Percentiles rank a stretch among this genome's conserved stretches.
Conservation (phyloP, 2,329 filamentous ascomycete genomes). For the Aspergillus neoniger region DNA sequence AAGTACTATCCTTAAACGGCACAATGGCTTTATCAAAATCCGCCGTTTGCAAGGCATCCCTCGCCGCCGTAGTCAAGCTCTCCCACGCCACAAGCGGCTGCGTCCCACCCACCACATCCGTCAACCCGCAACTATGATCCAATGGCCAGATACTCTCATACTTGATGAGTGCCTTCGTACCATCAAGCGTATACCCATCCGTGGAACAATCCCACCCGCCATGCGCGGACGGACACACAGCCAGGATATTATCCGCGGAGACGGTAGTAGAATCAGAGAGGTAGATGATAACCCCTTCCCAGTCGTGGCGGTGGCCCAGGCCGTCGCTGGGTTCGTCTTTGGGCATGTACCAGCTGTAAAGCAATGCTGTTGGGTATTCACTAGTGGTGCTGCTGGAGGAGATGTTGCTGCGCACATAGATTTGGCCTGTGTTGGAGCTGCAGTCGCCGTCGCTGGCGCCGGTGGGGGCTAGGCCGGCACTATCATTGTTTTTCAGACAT, state of each 20-base stretch:
- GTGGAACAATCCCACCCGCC: slow-evolving; percentile 51
- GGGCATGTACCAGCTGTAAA: slow-evolving; percentile 57
- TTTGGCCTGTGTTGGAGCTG: slow-evolving; percentile 50
- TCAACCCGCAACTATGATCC: slow-evolving; percentile 50
- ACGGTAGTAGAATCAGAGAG: slow-evolving; percentile 42
- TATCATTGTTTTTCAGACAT: slow-evolving; percentile 20
- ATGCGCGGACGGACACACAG: slow-evolving; percentile 56
- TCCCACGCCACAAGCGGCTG: slow-evolving; percentile 55
- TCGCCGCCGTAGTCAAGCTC: slow-evolving; percentile 48
- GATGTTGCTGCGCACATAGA: slow-evolving; percentile 49
- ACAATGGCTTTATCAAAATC: slow-evolving; percentile 52
- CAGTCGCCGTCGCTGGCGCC: slow-evolving; percentile 47
- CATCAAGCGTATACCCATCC: slow-evolving; percentile 43
- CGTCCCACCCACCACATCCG: slow-evolving; percentile 42
- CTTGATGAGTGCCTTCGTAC: slow-evolving; percentile 49
- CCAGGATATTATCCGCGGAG: slow-evolving; percentile 45
- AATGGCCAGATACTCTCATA: slow-evolving; percentile 54
- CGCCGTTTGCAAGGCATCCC: slow-evolving; percentile 47
- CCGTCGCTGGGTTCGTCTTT: slow-evolving; percentile 51
- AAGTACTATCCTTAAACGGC: slow-evolving; percentile 52
- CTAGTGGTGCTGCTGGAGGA: not conserved
- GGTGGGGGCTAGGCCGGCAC: slow-evolving; percentile 46
- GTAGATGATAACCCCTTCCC: slow-evolving; percentile 59
- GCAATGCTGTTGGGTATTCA: slow-evolving; percentile 45
- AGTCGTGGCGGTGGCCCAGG: slow-evolving; percentile 58